Base-by-base conservation (phyloP, 2,329 filamentous ascomycete genomes). In the Tolypocladium ophioglossoides region DNA sequence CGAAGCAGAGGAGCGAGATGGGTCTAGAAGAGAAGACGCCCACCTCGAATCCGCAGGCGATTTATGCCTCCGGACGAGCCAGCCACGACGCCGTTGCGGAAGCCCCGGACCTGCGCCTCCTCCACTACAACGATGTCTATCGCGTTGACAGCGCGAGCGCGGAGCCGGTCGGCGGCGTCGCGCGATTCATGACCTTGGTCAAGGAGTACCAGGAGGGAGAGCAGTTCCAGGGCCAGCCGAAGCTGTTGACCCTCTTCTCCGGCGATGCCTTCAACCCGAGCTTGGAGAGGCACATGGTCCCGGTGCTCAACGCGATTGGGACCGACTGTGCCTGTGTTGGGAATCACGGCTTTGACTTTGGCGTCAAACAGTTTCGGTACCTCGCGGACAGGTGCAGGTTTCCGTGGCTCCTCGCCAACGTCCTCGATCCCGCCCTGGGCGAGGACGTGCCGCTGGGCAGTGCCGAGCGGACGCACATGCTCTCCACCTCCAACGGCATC, bases 101-200 rank as follows among this genome's bases (percentile, higher is more conserved):
- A 39, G 51, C 35, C 16, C 87, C 89, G 47, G 86, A 90, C 66
- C 72, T 96, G 51, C 84, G 91, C n/a, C 71, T 96, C 54, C 68
- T 95, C 35, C 91, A 96, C 72, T 96, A 87, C 77, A 96, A 96
- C 70, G 91, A 96, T 71, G 91, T 96, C 56, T 96, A 96, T 69
- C 91, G 96, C 63, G 81, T 96, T 53, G 90, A 95, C 61, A 66
- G 72, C 2, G 76, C 77, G 2, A 91, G 88, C 30, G 83, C 86
- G 18, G 89, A 95, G 65, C 91, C 91, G 1, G 83, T 91, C 2
- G 91, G 91, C 32, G 91, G 91, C 20, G 79, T 87, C 44, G 77
- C 88, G 34, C 80, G 91, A 50, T 96, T 96, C 71, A 85, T 94
- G 67, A 86, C 84, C 4, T 73, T 94, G 30, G 78, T 86, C 59